A percentile compares a stretch with the other conserved stretches of the same genome.
Evolutionary conservation across 768 basidiomycete genomes (phyloP).

Genomic region (Rhodotorula kratochvilovae): DNA sequence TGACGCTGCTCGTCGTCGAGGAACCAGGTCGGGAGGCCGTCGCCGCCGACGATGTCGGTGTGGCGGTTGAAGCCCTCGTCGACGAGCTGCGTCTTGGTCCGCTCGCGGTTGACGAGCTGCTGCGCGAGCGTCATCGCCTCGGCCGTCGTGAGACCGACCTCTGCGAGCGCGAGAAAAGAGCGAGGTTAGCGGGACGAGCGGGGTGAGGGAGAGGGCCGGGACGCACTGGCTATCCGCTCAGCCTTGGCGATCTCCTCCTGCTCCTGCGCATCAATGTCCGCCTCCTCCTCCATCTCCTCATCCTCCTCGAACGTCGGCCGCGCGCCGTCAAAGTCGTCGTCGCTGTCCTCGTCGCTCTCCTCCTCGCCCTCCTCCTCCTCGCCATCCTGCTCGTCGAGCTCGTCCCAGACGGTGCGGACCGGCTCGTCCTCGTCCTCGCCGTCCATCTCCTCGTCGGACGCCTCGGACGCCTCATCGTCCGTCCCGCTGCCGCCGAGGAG

Average conservation of each 20-base stretch:
- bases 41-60: conserved; percentile 64
- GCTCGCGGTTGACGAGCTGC: conserved; percentile 81
- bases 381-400: conserved; percentile 35
- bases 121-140: conserved; percentile 90
- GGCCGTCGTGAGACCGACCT: conserved; percentile 72
- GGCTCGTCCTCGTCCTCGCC: conserved; percentile 34
- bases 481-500: conserved; percentile 40
- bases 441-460: conserved; percentile 12
- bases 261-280: conserved; percentile 64
- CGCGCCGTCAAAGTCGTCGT: conserved; percentile 70
- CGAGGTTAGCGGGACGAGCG: neutral
- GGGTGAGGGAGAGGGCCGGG: neutral
- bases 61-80: conserved; percentile 95
- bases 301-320: conserved; percentile 54
- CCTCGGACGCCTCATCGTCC: conserved; percentile 44
- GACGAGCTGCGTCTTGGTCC: conserved; percentile 78
- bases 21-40: conserved; percentile 91
- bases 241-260: conserved; percentile 57
- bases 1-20: conserved; percentile 89
- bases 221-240: conserved; percentile 62
- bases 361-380: conserved; percentile 46
- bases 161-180: conserved; percentile 50
- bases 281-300: conserved; percentile 67
- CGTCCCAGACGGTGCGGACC: conserved; percentile 33
- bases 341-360: conserved; percentile 45